Evolutionary conservation across 2,329 filamentous ascomycete genomes (phyloP), one percentile per base, ranked within the genome.

Genomic region (Mollisia scopiformis): DNA sequence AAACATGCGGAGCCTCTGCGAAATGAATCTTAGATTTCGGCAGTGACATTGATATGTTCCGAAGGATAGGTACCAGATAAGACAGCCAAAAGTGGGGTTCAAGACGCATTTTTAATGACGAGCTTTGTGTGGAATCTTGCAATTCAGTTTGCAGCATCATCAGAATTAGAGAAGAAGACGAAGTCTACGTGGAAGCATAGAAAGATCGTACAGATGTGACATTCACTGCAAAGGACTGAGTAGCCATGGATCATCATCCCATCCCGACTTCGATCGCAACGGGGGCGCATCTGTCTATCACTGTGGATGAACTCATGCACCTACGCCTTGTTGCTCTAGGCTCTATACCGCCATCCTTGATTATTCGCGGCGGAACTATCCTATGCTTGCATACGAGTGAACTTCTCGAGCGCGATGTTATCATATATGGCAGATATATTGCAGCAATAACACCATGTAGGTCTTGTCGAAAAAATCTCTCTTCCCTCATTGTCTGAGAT

Each of bases 401-500:
- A 52, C 21, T 66, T n/a, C 61, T 69, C 21, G 55, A 57, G 28
- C 58, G 67, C 33, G 67, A 69, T 37, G 62, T 69, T 10, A 55
- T 68, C 14, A 62, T 68, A 39, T 56, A 52, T 47, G 67, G 67
- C 13, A 51, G 67, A 14, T 64, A 69, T 55, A 68, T 69, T 50
- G 67, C 67, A 5, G 67, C 67, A 25, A 61, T 68, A 30, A 68
- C 66, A 7, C 62, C 66, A 6, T 68, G 66, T n/a, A n/a, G n/a
- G n/a, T n/a, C n/a, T n/a, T n/a, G n/a, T n/a, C n/a, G n/a, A n/a
- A n/a, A n/a, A n/a, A n/a, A n/a, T n/a, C n/a, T n/a, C n/a, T n/a
- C n/a, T n/a, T n/a, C n/a, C n/a, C n/a, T n/a, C n/a, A n/a, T n/a
- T n/a, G n/a, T n/a, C n/a, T n/a, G n/a, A n/a, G n/a, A n/a, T n/a